phyloP scores from a whole-genome alignment of 2,329 filamentous ascomycete genomes.

The Alternaria ethzedia region DNA sequence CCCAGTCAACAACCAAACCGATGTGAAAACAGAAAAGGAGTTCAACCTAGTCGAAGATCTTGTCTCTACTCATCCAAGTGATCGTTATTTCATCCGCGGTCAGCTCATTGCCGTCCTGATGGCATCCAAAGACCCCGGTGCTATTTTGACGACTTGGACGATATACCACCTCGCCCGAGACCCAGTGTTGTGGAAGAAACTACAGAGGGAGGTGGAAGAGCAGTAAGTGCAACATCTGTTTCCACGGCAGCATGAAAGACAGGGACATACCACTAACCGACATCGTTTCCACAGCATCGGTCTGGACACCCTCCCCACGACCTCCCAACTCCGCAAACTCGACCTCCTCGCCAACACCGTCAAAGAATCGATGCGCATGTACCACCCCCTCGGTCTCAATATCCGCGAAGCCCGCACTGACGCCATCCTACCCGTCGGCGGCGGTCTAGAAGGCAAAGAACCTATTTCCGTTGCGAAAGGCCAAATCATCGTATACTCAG shows the following conservation, averaged over 20 bases:
- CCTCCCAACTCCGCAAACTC: neutral
- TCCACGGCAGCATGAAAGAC: no score
- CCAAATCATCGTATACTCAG: conserved; percentile 10
- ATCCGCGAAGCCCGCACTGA: conserved; percentile 4
- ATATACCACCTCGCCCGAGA: conserved; percentile 7
- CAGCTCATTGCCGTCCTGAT: conserved; percentile 7
- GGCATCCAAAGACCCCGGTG: conserved; percentile 8
- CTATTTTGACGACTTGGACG: conserved; percentile 4
- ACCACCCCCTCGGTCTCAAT: conserved; percentile 7
- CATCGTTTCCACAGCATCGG: neutral
- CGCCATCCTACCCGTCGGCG: neutral
- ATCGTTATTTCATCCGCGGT: conserved; percentile 5
- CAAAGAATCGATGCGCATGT: conserved; percentile 10
- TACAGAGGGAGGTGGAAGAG: conserved; percentile 2
- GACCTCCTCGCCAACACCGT: conserved; percentile 9
- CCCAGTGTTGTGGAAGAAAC: neutral
- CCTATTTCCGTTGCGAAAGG: conserved; percentile 4
- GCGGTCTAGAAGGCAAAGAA: conserved; percentile 1
- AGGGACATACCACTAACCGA: no score
- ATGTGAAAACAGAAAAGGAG: conserved; percentile 3
- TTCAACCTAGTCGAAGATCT: conserved; percentile 6
- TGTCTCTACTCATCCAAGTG: conserved; percentile 3
- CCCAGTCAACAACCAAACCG: conserved; percentile 5
- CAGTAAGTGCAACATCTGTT: neutral
- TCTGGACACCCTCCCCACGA: conserved; percentile 1